phyloP scores from a whole-genome alignment of 176 grass and related monocot genomes.

The Oryza rufipogon region DNA sequence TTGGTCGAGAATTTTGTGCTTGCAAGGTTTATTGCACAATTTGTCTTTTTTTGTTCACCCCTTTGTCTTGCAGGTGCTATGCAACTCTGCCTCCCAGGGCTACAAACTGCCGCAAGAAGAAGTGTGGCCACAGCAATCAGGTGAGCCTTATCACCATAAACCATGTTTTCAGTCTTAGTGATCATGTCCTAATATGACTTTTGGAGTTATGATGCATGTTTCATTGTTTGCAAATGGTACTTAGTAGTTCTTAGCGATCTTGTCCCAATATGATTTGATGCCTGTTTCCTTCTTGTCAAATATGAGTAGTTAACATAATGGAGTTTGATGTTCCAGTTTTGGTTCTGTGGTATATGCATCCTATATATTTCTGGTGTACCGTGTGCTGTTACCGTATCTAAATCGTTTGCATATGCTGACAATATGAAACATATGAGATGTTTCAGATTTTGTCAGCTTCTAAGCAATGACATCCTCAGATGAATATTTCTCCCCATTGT shows the following conservation, averaged over 20 bases:
- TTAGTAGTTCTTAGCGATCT: neutral
- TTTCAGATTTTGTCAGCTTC: neutral
- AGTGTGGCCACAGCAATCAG: conserved; percentile 78
- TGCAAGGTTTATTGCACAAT: too few species aligned
- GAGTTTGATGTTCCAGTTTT: neutral
- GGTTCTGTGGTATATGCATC: neutral
- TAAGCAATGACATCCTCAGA: neutral
- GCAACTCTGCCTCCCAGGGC: too few species aligned
- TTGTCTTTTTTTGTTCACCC: too few species aligned
- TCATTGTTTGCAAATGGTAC: too few species aligned
- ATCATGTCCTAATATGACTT: neutral
- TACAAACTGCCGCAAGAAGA: conserved; percentile 36
- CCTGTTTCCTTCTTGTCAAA: neutral
- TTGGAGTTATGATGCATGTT: neutral
- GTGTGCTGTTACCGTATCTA: neutral
- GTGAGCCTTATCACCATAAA: conserved; percentile 26
- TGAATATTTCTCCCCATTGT: neutral
- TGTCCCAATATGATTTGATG: neutral
- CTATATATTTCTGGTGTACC: neutral
- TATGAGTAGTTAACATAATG: neutral
- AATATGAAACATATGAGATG: neutral
- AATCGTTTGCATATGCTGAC: neutral
- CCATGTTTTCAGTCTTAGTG: neutral
- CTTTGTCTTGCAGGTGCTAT: too few species aligned
- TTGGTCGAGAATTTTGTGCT: too few species aligned